phyloP scores from a whole-genome alignment of 192 early-diverging fungal species.

The Coemansia sp. region DNA sequence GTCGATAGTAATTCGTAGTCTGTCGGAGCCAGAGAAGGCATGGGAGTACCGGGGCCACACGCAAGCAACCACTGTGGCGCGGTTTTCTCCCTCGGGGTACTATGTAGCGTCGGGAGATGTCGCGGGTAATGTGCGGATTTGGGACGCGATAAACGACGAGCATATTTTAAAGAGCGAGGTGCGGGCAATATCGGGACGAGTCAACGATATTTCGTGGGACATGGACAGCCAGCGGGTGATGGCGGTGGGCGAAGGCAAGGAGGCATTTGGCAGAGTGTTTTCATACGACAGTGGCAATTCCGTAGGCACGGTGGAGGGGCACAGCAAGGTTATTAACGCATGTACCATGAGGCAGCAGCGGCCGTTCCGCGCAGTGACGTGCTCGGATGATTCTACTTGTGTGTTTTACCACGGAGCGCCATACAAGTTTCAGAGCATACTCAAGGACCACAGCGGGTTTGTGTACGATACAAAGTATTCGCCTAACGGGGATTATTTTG shows the following conservation, averaged over 20 bases:
- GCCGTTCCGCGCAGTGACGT: slow-evolving; percentile 89
- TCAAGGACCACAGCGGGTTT: slow-evolving; percentile 83
- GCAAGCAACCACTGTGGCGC: slow-evolving; percentile 73
- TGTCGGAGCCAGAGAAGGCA: slow-evolving; percentile 44
- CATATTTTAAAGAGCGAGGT: slow-evolving; percentile 85
- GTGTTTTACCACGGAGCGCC: slow-evolving; percentile 92
- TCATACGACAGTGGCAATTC: slow-evolving; percentile 84
- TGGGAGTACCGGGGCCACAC: slow-evolving; percentile 82
- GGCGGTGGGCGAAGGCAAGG: slow-evolving; percentile 92
- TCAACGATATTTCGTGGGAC: slow-evolving; percentile 94
- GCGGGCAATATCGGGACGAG: slow-evolving; percentile 64
- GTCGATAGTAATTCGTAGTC: slow-evolving; percentile 77
- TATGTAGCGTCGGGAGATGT: slow-evolving; percentile 94
- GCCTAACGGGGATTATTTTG: slow-evolving; percentile 77
- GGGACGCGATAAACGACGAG: slow-evolving; percentile 79
- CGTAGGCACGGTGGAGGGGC: slow-evolving; percentile 85
- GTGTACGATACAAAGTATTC: slow-evolving; percentile 86
- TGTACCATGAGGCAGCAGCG: slow-evolving; percentile 84
- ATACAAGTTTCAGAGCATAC: slow-evolving; percentile 70
- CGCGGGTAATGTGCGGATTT: slow-evolving; percentile 86
- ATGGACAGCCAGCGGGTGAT: slow-evolving; percentile 92
- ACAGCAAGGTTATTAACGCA: slow-evolving; percentile 82
- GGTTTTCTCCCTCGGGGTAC: slow-evolving; percentile 86
- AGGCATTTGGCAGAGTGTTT: slow-evolving; percentile 86
- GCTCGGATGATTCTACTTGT: slow-evolving; percentile 82